Percentiles rank a stretch among this genome's conserved stretches.
phyloP scores from a whole-genome alignment of 169 alveolate species.

The Eimeria maxima region DNA sequence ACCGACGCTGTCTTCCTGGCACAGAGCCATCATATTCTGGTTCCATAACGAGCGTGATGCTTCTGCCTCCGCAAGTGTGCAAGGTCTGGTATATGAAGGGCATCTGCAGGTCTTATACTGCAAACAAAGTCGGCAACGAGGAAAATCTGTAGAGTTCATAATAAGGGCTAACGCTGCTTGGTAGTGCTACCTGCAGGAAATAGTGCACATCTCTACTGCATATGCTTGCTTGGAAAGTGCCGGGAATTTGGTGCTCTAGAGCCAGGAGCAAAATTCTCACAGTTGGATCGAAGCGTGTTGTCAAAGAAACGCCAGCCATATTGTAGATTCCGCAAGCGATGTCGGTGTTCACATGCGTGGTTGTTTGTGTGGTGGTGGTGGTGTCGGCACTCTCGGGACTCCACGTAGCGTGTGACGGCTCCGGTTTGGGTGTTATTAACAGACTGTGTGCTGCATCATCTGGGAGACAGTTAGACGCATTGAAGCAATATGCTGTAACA shows the following conservation, averaged over 20 bases:
- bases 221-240: not conserved
- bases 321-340: slow-evolving; percentile 44
- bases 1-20: slow-evolving; percentile 69
- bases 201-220: not conserved
- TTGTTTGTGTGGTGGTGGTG: slow-evolving; percentile 45
- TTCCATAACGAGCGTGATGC: slow-evolving; percentile 73
- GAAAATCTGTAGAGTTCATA: not conserved
- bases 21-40: slow-evolving; percentile 65
- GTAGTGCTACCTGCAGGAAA: not conserved
- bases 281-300: slow-evolving; percentile 13
- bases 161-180: not conserved
- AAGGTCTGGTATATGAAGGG: slow-evolving; percentile 66
- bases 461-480: not conserved
- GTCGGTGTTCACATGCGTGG: not conserved
- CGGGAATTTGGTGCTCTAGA: not conserved
- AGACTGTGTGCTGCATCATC: slow-evolving; percentile 3
- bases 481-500: not conserved
- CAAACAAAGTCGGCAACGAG: not conserved
- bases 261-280: slow-evolving; percentile 5
- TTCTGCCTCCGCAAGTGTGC: slow-evolving; percentile 66
- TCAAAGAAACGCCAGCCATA: not conserved
- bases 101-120: slow-evolving; percentile 69
- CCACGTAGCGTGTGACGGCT: slow-evolving; percentile 56
- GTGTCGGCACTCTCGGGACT: slow-evolving; percentile 14
- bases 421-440: slow-evolving; percentile 57